These are phyloP conservation scores for Pelargonium myrrhifolium DNA, from an alignment of 441 rosid species.

Conservation along the genomic window DNA sequence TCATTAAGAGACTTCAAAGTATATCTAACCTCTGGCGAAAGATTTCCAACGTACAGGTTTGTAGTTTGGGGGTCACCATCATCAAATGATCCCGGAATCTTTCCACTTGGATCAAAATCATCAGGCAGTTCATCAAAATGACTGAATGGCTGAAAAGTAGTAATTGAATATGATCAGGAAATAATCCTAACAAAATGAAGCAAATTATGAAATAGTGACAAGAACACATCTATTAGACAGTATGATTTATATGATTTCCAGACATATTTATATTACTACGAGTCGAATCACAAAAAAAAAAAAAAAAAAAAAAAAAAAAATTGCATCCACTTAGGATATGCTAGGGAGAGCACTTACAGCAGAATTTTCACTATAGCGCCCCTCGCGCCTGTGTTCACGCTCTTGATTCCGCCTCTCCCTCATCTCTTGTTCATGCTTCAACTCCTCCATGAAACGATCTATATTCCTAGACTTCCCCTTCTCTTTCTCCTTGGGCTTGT, in stretches of 20 bases:
- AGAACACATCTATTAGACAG: not conserved
- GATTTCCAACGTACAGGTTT: conserved; percentile 96
- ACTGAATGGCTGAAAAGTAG: conserved; percentile 54
- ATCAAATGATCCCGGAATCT: conserved; percentile 87
- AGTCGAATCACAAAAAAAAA: too few species aligned
- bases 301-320: too few species aligned
- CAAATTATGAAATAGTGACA: not conserved
- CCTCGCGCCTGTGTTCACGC: conserved; percentile 79
- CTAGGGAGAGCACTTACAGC: conserved; percentile 39
- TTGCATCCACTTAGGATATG: too few species aligned
- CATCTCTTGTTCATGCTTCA: conserved; percentile 95
- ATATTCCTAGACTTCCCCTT: conserved; percentile 87
- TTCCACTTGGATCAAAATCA: conserved; percentile 98
- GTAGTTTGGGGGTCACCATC: conserved; percentile 99
- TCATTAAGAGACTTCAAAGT: conserved; percentile 13
- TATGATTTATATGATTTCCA: not conserved
- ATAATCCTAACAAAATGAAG: not conserved
- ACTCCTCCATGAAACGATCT: conserved; percentile 95
- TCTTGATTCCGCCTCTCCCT: conserved; percentile 96
- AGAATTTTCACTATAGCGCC: conserved; percentile 54
- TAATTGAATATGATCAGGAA: conserved; percentile 3
- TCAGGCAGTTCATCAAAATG: conserved; percentile 93
- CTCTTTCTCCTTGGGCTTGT: conserved; percentile 69
- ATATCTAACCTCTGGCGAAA: conserved; percentile 70
- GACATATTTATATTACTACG: too few species aligned